Evolutionary conservation across 2,329 filamentous ascomycete genomes (phyloP).

Genomic region (Stagonosporopsis rhizophila): DNA sequence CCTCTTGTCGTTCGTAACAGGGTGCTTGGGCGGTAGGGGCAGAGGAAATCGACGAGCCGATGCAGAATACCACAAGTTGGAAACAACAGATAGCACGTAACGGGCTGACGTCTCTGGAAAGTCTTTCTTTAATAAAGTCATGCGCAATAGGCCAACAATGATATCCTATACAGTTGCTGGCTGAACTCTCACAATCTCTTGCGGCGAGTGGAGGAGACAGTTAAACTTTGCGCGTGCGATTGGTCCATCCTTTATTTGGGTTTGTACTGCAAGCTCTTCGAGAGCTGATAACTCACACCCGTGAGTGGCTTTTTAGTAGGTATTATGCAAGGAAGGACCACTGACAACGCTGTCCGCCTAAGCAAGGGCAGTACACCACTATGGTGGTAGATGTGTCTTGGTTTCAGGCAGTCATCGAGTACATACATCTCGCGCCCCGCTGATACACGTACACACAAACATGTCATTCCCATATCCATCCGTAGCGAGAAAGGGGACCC

Average conservation of each 20-base stretch:
- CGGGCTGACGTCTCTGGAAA: not conserved
- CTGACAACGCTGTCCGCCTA: not conserved
- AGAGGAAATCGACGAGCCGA: not conserved
- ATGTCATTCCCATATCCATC: not conserved
- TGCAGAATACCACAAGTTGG: slow-evolving; percentile 6
- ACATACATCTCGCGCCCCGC: not conserved
- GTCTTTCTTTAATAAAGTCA: not conserved
- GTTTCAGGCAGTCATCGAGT: not conserved
- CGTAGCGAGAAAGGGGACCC: slow-evolving; percentile 1
- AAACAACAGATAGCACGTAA: slow-evolving; percentile 8
- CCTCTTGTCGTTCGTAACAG: not conserved
- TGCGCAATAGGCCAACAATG: not conserved
- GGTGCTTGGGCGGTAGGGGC: not conserved
- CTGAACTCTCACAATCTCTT: not conserved
- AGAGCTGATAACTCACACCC: no score
- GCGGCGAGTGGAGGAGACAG: not conserved
- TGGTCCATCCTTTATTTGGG: no score
- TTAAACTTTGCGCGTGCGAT: no score
- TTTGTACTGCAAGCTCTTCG: no score
- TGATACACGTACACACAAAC: not conserved
- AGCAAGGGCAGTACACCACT: not conserved
- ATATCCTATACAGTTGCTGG: not conserved
- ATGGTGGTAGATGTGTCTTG: not conserved
- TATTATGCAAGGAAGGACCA: no score
- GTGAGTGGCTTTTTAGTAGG: not conserved